These are phyloP conservation scores for Calophaca sinica DNA, from an alignment of 306 rosid species.

Conservation along the genomic window DNA sequence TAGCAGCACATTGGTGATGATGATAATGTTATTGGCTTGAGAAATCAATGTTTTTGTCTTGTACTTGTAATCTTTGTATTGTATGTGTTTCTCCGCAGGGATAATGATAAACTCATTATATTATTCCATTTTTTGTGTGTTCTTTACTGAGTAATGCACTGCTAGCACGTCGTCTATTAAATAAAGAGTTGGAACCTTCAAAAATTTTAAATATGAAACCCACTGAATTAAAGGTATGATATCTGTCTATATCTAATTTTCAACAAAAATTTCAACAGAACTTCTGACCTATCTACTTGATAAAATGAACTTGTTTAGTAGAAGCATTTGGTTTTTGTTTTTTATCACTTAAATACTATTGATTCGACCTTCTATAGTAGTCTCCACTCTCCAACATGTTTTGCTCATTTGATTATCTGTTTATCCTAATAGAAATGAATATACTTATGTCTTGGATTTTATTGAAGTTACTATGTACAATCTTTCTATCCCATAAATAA, in stretches of 20 bases:
- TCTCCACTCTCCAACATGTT: slow-evolving; percentile 16
- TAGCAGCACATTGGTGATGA: not conserved
- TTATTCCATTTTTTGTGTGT: not conserved
- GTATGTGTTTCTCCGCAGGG: slow-evolving; percentile 18
- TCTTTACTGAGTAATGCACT: slow-evolving; percentile 64
- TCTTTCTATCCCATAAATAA: not conserved
- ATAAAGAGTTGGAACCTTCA: slow-evolving; percentile 85
- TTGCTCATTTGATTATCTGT: slow-evolving; percentile 3
- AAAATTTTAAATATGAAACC: slow-evolving; percentile 88
- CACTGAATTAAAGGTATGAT: slow-evolving; percentile 83
- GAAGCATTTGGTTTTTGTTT: slow-evolving; percentile 4
- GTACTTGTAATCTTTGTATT: not conserved
- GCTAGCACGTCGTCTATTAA: slow-evolving; percentile 74
- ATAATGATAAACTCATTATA: slow-evolving; percentile 19
- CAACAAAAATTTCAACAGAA: not conserved
- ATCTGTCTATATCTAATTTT: not conserved
- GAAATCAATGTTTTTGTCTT: slow-evolving; percentile 14
- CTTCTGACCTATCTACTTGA: slow-evolving; percentile 12
- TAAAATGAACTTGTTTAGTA: slow-evolving; percentile 28
- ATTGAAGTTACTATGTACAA: not conserved
- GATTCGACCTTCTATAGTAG: slow-evolving; percentile 1
- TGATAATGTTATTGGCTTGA: not conserved
- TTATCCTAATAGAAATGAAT: not conserved
- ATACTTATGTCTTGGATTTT: slow-evolving; percentile 30
- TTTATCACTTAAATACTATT: not conserved